These are phyloP conservation scores for Aegilops sharonensis DNA, from an alignment of 176 grass and related monocot genomes.

Conservation along the genomic window DNA sequence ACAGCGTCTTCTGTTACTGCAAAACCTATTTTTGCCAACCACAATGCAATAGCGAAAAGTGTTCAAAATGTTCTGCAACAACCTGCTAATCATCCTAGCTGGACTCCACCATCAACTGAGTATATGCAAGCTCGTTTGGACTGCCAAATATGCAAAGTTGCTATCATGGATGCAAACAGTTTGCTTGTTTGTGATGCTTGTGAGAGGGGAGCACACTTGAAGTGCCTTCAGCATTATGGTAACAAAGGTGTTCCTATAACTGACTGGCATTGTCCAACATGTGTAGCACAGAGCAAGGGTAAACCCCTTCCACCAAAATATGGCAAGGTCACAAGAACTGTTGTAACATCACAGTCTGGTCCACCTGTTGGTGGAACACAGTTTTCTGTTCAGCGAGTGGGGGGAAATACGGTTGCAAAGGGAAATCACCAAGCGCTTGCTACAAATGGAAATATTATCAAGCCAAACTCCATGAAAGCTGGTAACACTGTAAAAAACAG, in stretches of 20 bases:
- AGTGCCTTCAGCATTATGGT: slow-evolving; percentile 83
- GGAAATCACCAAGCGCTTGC: slow-evolving; percentile 48
- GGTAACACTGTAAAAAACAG: slow-evolving; percentile 20
- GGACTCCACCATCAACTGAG: slow-evolving; percentile 91
- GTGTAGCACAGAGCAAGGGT: slow-evolving; percentile 71
- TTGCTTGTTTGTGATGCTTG: slow-evolving; percentile 97
- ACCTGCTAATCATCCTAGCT: slow-evolving; percentile 55
- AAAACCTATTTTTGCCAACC: slow-evolving; percentile 55
- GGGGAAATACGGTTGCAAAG: slow-evolving; percentile 45
- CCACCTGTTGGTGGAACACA: slow-evolving; percentile 40
- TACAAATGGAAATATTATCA: slow-evolving; percentile 55
- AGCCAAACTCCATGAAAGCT: slow-evolving; percentile 32
- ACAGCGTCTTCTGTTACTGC: slow-evolving; percentile 37
- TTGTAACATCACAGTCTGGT: slow-evolving; percentile 49
- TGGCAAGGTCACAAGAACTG: slow-evolving; percentile 89
- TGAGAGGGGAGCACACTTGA: slow-evolving; percentile 93
- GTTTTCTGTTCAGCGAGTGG: slow-evolving; percentile 31
- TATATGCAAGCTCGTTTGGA: slow-evolving; percentile 72
- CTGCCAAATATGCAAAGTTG: slow-evolving; percentile 87
- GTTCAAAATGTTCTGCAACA: slow-evolving; percentile 62
- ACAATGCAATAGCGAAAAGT: slow-evolving; percentile 73
- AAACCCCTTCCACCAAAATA: slow-evolving; percentile 97
- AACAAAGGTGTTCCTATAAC: slow-evolving; percentile 75
- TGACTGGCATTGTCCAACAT: slow-evolving; percentile 94
- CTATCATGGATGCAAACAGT: slow-evolving; percentile 69